A percentile compares a stretch with the other conserved stretches of the same genome.
Conservation (phyloP, 2,329 filamentous ascomycete genomes). For the Stachybotrys echinatus region DNA sequence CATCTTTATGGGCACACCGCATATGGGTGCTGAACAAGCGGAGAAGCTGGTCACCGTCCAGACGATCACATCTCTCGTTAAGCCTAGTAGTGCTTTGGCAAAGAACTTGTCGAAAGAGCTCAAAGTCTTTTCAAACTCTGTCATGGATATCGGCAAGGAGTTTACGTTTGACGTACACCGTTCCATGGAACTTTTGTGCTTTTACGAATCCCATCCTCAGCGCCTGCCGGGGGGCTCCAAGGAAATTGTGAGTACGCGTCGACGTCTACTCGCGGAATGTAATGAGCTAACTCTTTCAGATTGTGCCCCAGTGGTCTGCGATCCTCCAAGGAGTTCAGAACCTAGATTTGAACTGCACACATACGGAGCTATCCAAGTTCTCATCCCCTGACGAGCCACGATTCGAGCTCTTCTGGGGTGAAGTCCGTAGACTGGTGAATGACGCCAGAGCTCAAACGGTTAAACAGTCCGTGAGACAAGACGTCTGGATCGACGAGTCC, state of each 20-base stretch:
- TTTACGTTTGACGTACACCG: constrained; percentile 15
- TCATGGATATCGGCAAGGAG: constrained; percentile 15
- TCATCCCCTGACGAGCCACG: constrained; percentile 9
- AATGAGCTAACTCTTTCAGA: constrained; percentile 2
- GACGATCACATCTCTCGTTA: constrained; percentile 11
- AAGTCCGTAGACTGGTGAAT: constrained; percentile 10
- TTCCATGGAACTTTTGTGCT: constrained; percentile 13
- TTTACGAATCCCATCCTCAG: constrained; percentile 13
- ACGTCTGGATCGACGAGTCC: neutral
- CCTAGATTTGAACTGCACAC: constrained; percentile 13
- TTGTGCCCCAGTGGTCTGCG: constrained; percentile 14
- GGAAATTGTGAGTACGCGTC: constrained; percentile 9
- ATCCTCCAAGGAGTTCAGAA: constrained; percentile 13
- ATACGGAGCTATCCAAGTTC: constrained; percentile 12
- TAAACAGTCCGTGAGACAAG: neutral
- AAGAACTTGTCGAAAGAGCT: constrained; percentile 11
- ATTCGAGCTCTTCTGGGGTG: constrained; percentile 14
- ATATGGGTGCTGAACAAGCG: constrained; percentile 14
- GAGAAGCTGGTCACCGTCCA: constrained; percentile 13
- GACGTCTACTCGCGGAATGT: neutral
- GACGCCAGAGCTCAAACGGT: constrained; percentile 4
- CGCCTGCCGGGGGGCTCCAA: constrained; percentile 9
- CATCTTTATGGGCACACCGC: constrained; percentile 14
- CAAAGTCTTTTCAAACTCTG: constrained; percentile 10
- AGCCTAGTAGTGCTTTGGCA: constrained; percentile 8